phyloP scores from a whole-genome alignment of 345 rosid species.

The Fremontodendron californicum region DNA sequence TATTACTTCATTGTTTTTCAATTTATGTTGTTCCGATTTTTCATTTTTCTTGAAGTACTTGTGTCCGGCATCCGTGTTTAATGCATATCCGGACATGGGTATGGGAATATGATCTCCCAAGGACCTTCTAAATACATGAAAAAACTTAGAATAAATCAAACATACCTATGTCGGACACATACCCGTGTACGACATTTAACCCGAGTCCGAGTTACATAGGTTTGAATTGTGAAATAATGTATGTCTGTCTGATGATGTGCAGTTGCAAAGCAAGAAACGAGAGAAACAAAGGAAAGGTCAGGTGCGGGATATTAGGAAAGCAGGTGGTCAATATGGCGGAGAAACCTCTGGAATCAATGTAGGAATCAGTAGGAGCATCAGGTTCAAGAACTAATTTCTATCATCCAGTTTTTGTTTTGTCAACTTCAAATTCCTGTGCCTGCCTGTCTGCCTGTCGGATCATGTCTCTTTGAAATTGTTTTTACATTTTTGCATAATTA shows the following conservation, averaged over 20 bases:
- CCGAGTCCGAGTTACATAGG: too few relatives aligned
- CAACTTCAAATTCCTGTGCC: not conserved
- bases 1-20: not conserved
- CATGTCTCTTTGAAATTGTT: not conserved
- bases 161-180: too few relatives aligned
- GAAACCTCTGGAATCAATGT: slow-evolving; percentile 67
- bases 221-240: too few relatives aligned
- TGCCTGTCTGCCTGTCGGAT: too few relatives aligned
- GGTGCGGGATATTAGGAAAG: slow-evolving; percentile 50
- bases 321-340: slow-evolving; percentile 53
- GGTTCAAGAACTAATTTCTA: slow-evolving; percentile 42
- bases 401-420: not conserved
- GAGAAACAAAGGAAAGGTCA: slow-evolving; percentile 51
- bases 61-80: too few relatives aligned
- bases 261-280: slow-evolving; percentile 51
- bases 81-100: too few relatives aligned
- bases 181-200: too few relatives aligned
- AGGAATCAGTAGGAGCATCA: slow-evolving; percentile 54
- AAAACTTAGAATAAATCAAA: too few relatives aligned
- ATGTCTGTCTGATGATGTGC: slow-evolving; percentile 14
- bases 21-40: too few relatives aligned
- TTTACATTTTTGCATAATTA: not conserved
- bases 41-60: too few relatives aligned
- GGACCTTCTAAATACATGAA: too few relatives aligned
- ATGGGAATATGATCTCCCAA: too few relatives aligned